A percentile compares a stretch with the other conserved stretches of the same genome.
Conservation (phyloP, 768 basidiomycete genomes). For the Xerocomellus intermedius region DNA sequence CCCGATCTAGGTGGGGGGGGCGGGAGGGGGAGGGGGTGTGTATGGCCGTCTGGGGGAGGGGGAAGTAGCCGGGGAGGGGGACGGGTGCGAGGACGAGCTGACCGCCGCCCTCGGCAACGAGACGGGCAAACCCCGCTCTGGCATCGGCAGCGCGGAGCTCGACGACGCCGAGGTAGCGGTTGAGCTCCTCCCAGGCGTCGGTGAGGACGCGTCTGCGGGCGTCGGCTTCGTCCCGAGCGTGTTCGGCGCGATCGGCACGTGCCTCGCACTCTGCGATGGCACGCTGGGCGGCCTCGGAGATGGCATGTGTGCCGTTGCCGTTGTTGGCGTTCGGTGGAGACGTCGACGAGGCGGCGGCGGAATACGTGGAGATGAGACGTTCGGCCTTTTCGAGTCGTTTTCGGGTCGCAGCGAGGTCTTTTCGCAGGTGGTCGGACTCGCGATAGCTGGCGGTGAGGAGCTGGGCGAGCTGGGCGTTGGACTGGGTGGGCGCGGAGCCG, state of each 20-base stretch:
- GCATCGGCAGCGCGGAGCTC: conserved; percentile 51
- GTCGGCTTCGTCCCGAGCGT: conserved; percentile 54
- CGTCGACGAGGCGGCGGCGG: conserved; percentile 7
- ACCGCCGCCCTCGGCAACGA: conserved; percentile 46
- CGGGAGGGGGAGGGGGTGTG: no score
- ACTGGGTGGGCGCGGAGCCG: conserved; percentile 21
- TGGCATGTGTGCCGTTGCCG: conserved; percentile 2
- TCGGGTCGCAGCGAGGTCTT: conserved; percentile 41
- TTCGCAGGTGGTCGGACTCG: conserved; percentile 50
- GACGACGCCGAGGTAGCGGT: conserved; percentile 43
- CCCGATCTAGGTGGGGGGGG: no score
- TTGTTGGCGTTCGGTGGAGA: conserved; percentile 21
- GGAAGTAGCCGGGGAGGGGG: conserved; percentile 26
- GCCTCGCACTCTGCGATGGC: conserved; percentile 47
- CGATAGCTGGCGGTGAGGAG: conserved; percentile 54
- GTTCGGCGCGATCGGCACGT: conserved; percentile 49
- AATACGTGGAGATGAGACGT: conserved; percentile 36
- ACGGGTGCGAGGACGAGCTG: conserved; percentile 39
- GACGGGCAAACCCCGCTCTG: conserved; percentile 44
- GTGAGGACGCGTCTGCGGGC: conserved; percentile 43
- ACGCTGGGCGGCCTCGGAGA: conserved; percentile 36
- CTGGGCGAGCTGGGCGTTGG: conserved; percentile 54
- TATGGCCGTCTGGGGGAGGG: background rate
- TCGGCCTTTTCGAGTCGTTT: conserved; percentile 58
- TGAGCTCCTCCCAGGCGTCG: conserved; percentile 52